A percentile compares a stretch with the other conserved stretches of the same genome.
Conservation (phyloP, 768 basidiomycete genomes). For the Pulveroboletus sp. region DNA sequence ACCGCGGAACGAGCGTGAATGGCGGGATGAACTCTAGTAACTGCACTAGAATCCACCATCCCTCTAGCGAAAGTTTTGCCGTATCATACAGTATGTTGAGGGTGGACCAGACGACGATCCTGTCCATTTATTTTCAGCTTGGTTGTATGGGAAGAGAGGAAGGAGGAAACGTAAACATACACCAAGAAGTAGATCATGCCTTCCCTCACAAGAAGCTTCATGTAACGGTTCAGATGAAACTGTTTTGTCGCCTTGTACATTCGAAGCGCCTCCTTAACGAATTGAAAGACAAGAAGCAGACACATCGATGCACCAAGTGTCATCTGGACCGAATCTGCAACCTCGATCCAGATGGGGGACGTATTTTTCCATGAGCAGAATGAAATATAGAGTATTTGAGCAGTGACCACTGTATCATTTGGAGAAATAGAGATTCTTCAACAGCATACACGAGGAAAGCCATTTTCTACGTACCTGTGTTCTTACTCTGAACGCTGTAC, state of each 20-base stretch:
- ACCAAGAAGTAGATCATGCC: neutral
- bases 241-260: no score
- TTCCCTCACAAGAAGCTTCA: no score
- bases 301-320: neutral
- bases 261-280: neutral
- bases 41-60: neutral
- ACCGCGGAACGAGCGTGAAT: neutral
- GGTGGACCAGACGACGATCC: neutral
- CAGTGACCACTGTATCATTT: no score
- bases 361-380: no score
- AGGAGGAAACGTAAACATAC: neutral
- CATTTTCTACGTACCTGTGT: neutral
- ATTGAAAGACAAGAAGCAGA: neutral
- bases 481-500: neutral
- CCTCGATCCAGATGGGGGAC: no score
- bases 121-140: neutral
- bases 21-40: neutral
- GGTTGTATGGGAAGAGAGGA: neutral
- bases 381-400: neutral
- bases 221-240: no score
- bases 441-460: neutral
- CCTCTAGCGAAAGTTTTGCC: neutral
- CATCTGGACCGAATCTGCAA: neutral
- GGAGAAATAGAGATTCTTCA: neutral
- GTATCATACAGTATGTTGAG: neutral